These are phyloP conservation scores for Vaccinium corymbosum DNA, from an alignment of 148 eudicot genomes.

Conservation along the genomic window DNA sequence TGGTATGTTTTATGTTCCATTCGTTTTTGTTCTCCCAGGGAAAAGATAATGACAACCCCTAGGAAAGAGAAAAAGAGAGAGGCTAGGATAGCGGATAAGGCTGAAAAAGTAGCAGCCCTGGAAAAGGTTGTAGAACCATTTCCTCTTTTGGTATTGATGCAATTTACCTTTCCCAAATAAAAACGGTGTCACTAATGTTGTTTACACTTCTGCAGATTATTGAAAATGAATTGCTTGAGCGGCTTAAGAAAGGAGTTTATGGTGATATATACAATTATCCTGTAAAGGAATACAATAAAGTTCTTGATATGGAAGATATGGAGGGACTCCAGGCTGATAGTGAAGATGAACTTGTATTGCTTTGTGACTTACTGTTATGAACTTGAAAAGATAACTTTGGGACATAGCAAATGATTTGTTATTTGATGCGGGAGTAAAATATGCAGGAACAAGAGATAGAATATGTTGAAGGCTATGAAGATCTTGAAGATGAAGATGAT, in stretches of 20 bases:
- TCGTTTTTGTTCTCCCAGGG: constrained; percentile 41
- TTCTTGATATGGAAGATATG: constrained; percentile 44
- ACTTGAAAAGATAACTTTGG: background rate
- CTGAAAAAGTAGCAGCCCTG: constrained; percentile 73
- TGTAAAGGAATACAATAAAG: constrained; percentile 30
- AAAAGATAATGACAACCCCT: constrained; percentile 78
- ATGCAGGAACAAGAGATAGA: constrained; percentile 58
- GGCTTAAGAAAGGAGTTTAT: constrained; percentile 66
- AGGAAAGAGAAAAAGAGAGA: constrained; percentile 77
- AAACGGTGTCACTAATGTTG: background rate
- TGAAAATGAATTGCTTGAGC: constrained; percentile 79
- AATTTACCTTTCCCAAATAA: background rate
- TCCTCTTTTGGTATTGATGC: background rate
- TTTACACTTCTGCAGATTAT: constrained; percentile 54
- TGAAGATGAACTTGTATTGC: constrained; percentile 51
- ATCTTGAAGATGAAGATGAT: constrained; percentile 74
- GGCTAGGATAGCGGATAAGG: constrained; percentile 72
- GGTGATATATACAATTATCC: constrained; percentile 61
- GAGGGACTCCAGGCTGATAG: constrained; percentile 21
- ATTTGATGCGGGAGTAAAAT: constrained; percentile 3
- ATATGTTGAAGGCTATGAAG: constrained; percentile 78
- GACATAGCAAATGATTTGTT: background rate
- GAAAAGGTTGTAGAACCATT: constrained; percentile 46
- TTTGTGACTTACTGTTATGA: background rate
- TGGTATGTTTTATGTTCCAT: background rate